Evolutionary conservation across 2,329 filamentous ascomycete species (phyloP).

Genomic region (Aphanoascus verrucosus): DNA sequence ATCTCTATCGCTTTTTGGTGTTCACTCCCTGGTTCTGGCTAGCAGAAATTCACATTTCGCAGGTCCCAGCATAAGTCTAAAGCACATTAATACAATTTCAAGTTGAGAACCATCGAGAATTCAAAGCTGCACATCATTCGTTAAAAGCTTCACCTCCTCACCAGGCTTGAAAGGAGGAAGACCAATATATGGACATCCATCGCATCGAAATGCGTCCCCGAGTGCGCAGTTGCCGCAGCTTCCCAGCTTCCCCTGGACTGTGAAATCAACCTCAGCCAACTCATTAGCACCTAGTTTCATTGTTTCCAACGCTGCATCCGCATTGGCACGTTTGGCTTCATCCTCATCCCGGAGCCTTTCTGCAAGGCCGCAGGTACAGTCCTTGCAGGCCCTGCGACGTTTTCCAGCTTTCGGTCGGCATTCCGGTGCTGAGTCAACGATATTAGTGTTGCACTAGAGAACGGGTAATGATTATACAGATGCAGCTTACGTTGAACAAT

Average conservation of each 20-base stretch:
- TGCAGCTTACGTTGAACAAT: slow-evolving; percentile 64
- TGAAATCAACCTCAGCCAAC: slow-evolving; percentile 86
- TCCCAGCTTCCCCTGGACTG: slow-evolving; percentile 90
- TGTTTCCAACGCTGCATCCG: slow-evolving; percentile 46
- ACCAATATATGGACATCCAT: slow-evolving; percentile 71
- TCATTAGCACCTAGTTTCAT: slow-evolving; percentile 65
- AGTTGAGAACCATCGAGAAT: not conserved
- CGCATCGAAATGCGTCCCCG: slow-evolving; percentile 76
- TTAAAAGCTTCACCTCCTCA: slow-evolving; percentile 80
- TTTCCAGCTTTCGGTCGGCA: slow-evolving; percentile 82
- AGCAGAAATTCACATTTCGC: not conserved
- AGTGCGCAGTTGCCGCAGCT: slow-evolving; percentile 90
- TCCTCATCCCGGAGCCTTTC: slow-evolving; percentile 82
- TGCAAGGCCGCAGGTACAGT: slow-evolving; percentile 90
- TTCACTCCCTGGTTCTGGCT: no score
- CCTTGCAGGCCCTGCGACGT: slow-evolving; percentile 88
- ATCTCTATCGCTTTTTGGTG: no score
- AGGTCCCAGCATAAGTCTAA: not conserved
- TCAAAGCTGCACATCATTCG: slow-evolving; percentile 74
- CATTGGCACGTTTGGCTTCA: slow-evolving; percentile 51
- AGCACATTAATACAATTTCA: not conserved
- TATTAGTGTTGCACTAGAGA: not conserved
- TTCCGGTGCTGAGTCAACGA: slow-evolving; percentile 54
- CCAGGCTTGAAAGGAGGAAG: slow-evolving; percentile 94
- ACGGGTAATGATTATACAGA: not conserved